Evolutionary conservation across 257 asterid genomes (phyloP).

Genomic region (Fraxinus quadrangulata): DNA sequence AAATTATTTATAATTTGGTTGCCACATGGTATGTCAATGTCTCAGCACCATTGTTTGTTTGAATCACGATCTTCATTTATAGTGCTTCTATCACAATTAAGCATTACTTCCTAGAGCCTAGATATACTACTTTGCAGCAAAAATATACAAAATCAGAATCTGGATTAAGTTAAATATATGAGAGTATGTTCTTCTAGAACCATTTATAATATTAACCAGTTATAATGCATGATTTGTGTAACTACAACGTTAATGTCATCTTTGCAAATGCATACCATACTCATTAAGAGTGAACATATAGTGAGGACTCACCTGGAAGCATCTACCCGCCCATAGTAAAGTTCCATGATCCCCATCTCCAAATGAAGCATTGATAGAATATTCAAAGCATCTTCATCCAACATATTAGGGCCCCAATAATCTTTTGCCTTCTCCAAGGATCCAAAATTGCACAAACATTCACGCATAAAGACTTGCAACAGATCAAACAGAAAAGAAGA

Average conservation of each 20-base stretch:
- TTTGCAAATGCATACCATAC: constrained; percentile 6
- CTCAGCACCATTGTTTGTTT: not conserved
- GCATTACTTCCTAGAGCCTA: not conserved
- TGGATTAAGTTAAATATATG: not conserved
- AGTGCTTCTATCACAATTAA: not conserved
- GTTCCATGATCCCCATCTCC: constrained; percentile 82
- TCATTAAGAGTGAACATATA: not conserved
- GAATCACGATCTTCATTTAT: not conserved
- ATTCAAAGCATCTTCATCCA: constrained; percentile 60
- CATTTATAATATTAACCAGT: not conserved
- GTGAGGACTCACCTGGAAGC: constrained; percentile 66
- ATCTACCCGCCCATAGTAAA: constrained; percentile 79
- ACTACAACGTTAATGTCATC: constrained; percentile 12
- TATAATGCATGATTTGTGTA: constrained; percentile 20
- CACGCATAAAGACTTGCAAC: constrained; percentile 64
- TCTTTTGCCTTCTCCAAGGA: constrained; percentile 50
- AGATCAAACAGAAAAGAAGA: constrained; percentile 82
- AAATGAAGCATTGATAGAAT: constrained; percentile 65
- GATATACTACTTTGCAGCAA: not conserved
- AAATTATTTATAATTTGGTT: too few relatives aligned
- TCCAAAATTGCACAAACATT: constrained; percentile 58
- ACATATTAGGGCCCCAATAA: constrained; percentile 47
- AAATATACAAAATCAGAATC: not conserved
- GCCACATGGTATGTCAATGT: not conserved
- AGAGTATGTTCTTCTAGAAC: not conserved